Evolutionary conservation across 208 protist genomes (phyloP).

Genomic region (Zelonia costaricensis): DNA sequence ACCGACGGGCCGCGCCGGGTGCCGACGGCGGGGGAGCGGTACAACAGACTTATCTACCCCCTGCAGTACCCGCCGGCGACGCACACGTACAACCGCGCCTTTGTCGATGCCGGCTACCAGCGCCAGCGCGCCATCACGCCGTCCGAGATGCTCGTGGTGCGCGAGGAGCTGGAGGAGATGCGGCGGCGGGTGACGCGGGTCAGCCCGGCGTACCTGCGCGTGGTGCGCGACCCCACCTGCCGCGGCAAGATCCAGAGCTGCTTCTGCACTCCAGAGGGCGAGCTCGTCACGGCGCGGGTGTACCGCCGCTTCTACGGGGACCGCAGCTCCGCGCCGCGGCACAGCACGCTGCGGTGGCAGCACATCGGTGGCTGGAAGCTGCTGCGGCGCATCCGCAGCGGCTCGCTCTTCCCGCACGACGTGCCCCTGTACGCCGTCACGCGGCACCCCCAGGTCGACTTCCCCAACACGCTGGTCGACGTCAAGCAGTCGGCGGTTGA

Average conservation of each 20-base stretch:
- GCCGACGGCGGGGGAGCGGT: conserved; percentile 48
- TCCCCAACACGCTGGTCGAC: conserved; percentile 80
- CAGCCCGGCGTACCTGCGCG: conserved; percentile 61
- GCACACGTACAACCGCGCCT: conserved; percentile 83
- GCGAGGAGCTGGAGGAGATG: conserved; percentile 72
- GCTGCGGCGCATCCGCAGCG: conserved; percentile 64
- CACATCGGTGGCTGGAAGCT: conserved; percentile 91
- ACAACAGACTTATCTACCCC: conserved; percentile 82
- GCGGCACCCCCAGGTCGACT: conserved; percentile 78
- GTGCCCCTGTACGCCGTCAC: conserved; percentile 82
- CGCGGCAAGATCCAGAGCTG: conserved; percentile 79
- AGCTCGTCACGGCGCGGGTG: conserved; percentile 71
- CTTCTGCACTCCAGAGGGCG: conserved; percentile 81
- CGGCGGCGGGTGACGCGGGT: conserved; percentile 47
- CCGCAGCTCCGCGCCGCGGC: conserved; percentile 53
- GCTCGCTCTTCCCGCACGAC: conserved; percentile 79
- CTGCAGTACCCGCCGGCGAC: conserved; percentile 70
- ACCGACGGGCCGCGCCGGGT: conserved; percentile 58
- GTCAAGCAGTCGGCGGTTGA: conserved; percentile 72
- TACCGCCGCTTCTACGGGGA: conserved; percentile 89
- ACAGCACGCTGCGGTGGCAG: conserved; percentile 85
- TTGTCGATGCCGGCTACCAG: conserved; percentile 85
- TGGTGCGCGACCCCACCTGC: conserved; percentile 79
- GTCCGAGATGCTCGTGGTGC: conserved; percentile 81
- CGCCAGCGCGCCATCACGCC: conserved; percentile 79